These are phyloP conservation scores for Coemansia reversa DNA, from an alignment of 192 early-diverging fungal species.

Conservation along the genomic window DNA sequence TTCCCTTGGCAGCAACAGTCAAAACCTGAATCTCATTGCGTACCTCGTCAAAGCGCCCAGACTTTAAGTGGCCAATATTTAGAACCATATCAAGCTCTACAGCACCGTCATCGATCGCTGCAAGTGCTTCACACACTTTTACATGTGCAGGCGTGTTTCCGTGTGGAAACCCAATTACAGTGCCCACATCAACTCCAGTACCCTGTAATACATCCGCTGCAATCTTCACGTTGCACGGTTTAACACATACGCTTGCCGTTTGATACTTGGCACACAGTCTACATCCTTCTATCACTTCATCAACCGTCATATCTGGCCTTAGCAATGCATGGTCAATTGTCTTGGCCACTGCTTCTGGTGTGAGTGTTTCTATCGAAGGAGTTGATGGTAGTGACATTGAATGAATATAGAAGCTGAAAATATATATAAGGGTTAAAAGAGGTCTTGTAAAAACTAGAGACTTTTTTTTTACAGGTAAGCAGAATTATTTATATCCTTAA, in stretches of 20 bases:
- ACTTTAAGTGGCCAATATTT: slow-evolving; percentile 59
- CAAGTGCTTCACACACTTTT: slow-evolving; percentile 58
- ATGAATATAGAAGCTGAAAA: neutral
- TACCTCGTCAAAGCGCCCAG: slow-evolving; percentile 43
- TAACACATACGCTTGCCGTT: slow-evolving; percentile 59
- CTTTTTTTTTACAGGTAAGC: too few species aligned
- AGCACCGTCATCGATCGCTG: slow-evolving; percentile 59
- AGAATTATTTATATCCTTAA: too few species aligned
- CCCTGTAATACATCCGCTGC: slow-evolving; percentile 43
- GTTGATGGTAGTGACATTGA: slow-evolving; percentile 16
- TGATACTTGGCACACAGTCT: slow-evolving; percentile 54
- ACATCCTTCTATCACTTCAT: slow-evolving; percentile 58
- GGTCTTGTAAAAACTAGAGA: neutral
- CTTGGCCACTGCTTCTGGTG: slow-evolving; percentile 55
- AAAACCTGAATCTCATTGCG: slow-evolving; percentile 50
- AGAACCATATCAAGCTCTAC: slow-evolving; percentile 62
- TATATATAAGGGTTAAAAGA: neutral
- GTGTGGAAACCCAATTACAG: slow-evolving; percentile 63
- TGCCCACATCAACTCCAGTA: slow-evolving; percentile 58
- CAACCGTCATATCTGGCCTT: slow-evolving; percentile 56
- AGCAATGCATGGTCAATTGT: slow-evolving; percentile 64
- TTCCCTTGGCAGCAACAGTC: slow-evolving; percentile 42
- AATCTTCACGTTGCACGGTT: slow-evolving; percentile 60
- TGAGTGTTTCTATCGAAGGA: slow-evolving; percentile 51
- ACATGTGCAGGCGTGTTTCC: slow-evolving; percentile 55